A percentile compares a stretch with the other conserved stretches of the same genome.
Conservation (phyloP, 768 basidiomycete genomes). For the Mycena leptocephala region DNA sequence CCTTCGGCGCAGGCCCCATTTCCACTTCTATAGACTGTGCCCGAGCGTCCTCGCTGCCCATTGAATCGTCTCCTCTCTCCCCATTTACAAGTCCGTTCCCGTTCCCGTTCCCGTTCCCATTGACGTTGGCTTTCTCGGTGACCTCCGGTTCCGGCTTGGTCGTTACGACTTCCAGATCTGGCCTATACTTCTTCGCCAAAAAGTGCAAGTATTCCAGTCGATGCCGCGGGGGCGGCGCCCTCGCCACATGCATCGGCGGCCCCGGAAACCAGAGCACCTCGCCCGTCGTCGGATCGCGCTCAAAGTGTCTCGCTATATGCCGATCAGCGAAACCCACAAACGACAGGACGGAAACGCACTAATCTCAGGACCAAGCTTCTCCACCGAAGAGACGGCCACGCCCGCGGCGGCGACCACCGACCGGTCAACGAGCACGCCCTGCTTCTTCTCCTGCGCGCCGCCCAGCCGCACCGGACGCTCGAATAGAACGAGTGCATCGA, state of each 20-base stretch:
- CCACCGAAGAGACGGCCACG: conserved; percentile 58
- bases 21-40: background rate
- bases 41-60: conserved; percentile 19
- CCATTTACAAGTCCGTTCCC: background rate
- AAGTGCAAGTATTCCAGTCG: conserved; percentile 68
- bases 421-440: conserved; percentile 53
- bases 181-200: conserved; percentile 56
- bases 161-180: background rate
- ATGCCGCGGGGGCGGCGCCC: conserved; percentile 54
- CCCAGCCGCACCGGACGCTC: conserved; percentile 41
- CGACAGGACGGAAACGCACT: conserved; percentile 51
- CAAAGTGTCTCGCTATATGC: conserved; percentile 68
- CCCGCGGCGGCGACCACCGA: conserved; percentile 66
- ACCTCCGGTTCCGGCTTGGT: background rate
- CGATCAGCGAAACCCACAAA: background rate
- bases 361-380: conserved; percentile 67
- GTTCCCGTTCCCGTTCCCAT: conserved; percentile 15
- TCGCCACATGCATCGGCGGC: conserved; percentile 69
- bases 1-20: background rate
- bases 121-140: background rate
- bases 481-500: conserved; percentile 22
- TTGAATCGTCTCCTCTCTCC: conserved; percentile 1
- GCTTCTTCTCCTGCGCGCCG: conserved; percentile 44
- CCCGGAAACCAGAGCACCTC: conserved; percentile 85
- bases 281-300: conserved; percentile 73